phyloP scores from a whole-genome alignment of 2,329 filamentous ascomycete species.

The Fusarium sp. region DNA sequence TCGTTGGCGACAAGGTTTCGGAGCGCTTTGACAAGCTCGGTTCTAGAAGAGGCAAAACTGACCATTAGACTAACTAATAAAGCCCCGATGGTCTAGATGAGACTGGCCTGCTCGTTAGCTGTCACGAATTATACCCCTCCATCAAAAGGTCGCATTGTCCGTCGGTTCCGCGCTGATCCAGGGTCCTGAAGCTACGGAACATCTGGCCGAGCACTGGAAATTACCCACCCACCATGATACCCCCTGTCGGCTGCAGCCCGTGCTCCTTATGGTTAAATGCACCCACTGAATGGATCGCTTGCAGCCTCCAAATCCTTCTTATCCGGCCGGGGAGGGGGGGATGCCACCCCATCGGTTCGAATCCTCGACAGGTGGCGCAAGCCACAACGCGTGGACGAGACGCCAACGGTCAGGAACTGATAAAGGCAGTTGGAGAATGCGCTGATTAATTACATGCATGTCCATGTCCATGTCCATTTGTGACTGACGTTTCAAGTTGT shows the following conservation, averaged over 20 bases:
- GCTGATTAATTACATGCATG: not conserved
- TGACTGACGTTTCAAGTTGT: not conserved
- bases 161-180: not conserved
- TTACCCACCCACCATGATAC: slow-evolving; percentile 2
- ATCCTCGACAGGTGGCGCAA: slow-evolving; percentile 1
- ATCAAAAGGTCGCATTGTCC: not conserved
- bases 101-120: not conserved
- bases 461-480: not conserved
- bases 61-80: not conserved
- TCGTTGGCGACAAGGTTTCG: not conserved
- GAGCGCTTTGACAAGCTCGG: not conserved
- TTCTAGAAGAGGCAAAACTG: not conserved
- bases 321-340: not conserved
- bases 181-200: not conserved
- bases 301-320: not conserved
- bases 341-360: not conserved
- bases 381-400: slow-evolving; percentile 5
- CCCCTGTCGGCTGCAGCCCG: not conserved
- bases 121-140: not conserved
- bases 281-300: not conserved
- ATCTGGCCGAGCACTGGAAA: not conserved
- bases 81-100: not conserved
- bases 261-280: not conserved
- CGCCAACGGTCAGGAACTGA: not conserved
- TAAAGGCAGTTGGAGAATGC: not conserved